phyloP scores from a whole-genome alignment of 257 asterid genomes.

The Nicotiana obtusifolia region DNA sequence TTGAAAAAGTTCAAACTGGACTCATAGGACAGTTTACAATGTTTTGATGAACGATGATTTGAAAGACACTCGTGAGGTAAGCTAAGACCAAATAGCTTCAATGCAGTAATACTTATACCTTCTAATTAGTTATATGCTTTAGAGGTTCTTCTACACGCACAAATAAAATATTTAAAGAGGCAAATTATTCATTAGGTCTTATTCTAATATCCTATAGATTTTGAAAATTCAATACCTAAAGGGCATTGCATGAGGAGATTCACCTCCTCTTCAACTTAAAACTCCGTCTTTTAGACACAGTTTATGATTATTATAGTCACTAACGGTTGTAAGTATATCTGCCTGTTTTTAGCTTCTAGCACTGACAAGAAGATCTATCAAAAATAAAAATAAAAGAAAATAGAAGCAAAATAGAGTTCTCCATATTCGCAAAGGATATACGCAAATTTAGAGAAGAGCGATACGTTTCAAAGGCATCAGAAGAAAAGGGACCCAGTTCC shows the following conservation, averaged over 20 bases:
- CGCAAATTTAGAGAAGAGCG: conserved; percentile 21
- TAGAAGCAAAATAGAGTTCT: conserved; percentile 8
- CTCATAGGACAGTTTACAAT: background rate
- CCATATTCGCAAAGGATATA: background rate
- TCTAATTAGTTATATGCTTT: background rate
- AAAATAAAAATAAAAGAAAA: background rate
- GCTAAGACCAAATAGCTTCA: background rate
- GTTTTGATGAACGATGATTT: background rate
- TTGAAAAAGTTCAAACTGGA: background rate
- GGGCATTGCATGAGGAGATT: background rate
- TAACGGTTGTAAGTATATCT: background rate
- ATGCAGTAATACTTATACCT: background rate
- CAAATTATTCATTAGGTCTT: background rate
- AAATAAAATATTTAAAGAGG: background rate
- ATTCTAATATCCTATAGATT: background rate
- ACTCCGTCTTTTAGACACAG: background rate
- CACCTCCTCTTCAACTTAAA: background rate
- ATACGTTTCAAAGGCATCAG: conserved; percentile 97
- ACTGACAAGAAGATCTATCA: background rate
- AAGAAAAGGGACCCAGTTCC: conserved; percentile 91
- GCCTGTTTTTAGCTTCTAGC: background rate
- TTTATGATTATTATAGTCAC: background rate
- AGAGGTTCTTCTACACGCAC: background rate
- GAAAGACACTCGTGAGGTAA: background rate
- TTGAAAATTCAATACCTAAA: background rate